Evolutionary conservation across 768 basidiomycete genomes (phyloP), one percentile per base, ranked within the genome.

Genomic region (Sarcodon sp.): DNA sequence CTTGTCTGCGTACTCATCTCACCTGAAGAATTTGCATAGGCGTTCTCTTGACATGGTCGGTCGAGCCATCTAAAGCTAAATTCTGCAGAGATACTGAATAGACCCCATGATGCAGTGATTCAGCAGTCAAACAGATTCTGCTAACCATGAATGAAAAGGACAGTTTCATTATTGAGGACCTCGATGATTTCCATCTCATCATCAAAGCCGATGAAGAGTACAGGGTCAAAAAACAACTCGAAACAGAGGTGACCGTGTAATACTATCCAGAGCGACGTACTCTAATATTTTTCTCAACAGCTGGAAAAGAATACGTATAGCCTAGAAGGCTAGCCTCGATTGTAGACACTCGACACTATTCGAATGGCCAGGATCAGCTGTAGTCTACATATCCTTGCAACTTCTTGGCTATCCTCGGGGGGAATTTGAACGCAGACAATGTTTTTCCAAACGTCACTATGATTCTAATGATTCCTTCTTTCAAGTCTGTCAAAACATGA

Each of bases 251-350:
- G 51, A 35, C 73, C 10, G 9, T 3, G 31, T 16, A 6, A 6
- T 7, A 12, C 21, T 8, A n/a, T 3, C 18, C 33, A 38, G 44
- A 33, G 1, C 43, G n/a, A 16, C 43, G 41, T 35, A 47, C 6
- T 33, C 46, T 52, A n/a, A 51, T 9, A 13, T 9, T 1, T 31
- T 15, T 44, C 10, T 49, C 3, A 2, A 27, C 52, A 88, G 86
- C 62, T 88, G 59, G 87, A 90, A 60, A 89, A 88, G 69, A 90
- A 90, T 55, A 87, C 86, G 0, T 90, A 87, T 54, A 86, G 78
- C 56, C 59, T 84, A 55, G 83, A 87, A 46, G 56, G 45, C 52
- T 27, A 37, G 21, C n/a, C 35, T 4, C 44, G 49, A 21, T 38
- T 38, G 13, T 13, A 8, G n/a, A 16, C 27, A 41, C 39, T 27